These are phyloP conservation scores for Populus deltoides DNA, from an alignment of 345 rosid species.

Conservation along the genomic window DNA sequence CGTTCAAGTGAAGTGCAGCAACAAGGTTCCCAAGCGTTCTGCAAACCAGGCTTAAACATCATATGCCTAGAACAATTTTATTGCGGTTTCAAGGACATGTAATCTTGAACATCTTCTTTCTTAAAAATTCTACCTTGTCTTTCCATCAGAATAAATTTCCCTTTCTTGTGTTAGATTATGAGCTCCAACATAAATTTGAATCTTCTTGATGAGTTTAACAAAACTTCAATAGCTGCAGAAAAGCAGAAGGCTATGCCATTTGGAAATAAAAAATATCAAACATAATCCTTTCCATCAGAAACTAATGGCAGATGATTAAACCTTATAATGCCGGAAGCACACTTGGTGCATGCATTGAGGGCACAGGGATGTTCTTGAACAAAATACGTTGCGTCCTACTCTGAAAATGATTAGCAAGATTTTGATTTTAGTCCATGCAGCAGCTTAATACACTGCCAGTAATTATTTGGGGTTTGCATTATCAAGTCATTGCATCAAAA, in stretches of 20 bases:
- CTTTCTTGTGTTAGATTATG: not conserved
- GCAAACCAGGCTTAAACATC: not conserved
- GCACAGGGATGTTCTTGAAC: no score
- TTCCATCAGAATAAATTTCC: not conserved
- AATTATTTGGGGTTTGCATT: no score
- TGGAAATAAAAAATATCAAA: not conserved
- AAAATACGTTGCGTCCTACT: no score
- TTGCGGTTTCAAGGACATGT: not conserved
- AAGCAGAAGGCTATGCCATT: not conserved
- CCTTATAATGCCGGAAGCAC: no score
- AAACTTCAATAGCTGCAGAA: not conserved
- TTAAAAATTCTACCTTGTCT: not conserved
- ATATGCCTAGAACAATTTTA: not conserved
- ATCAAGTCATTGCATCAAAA: no score
- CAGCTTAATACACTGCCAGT: no score
- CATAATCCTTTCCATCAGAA: no score
- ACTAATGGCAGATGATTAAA: no score
- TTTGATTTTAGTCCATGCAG: no score
- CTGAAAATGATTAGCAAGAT: no score
- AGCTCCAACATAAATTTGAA: not conserved
- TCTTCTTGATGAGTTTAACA: not conserved
- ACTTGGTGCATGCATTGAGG: no score
- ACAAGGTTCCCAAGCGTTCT: slow-evolving; percentile 2
- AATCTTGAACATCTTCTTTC: not conserved
- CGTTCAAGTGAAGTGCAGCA: slow-evolving; percentile 63